phyloP scores from a whole-genome alignment of 345 rosid genomes.

The Acer campestre region DNA sequence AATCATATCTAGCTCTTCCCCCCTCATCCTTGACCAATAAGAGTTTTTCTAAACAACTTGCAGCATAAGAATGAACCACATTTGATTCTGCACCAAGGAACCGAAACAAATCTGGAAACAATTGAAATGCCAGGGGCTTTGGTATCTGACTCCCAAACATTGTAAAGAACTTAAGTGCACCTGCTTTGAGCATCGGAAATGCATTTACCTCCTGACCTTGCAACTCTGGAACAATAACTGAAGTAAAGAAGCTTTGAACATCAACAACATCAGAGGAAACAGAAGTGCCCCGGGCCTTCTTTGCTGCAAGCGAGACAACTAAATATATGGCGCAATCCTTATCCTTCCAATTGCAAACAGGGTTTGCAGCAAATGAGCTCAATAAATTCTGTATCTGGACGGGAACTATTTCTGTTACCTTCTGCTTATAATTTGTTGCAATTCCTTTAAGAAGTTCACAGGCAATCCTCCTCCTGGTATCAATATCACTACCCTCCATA shows the following conservation, averaged over 20 bases:
- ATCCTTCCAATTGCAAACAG: constrained; percentile 82
- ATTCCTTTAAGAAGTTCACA: constrained; percentile 95
- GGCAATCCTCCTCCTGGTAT: constrained; percentile 95
- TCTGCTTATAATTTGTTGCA: constrained; percentile 75
- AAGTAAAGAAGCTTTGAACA: constrained; percentile 74
- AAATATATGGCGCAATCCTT: constrained; percentile 94
- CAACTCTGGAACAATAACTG: constrained; percentile 82
- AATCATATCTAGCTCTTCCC: constrained; percentile 65
- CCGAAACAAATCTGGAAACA: constrained; percentile 73
- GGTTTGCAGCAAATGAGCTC: constrained; percentile 62
- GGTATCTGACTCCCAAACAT: constrained; percentile 76
- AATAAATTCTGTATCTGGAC: constrained; percentile 75
- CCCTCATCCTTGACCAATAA: constrained; percentile 91
- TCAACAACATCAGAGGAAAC: constrained; percentile 88
- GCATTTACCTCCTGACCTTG: constrained; percentile 72
- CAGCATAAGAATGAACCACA: constrained; percentile 98
- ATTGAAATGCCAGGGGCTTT: constrained; percentile 62
- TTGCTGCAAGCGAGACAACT: constrained; percentile 87
- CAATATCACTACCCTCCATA: constrained; percentile 99
- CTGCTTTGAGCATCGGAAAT: constrained; percentile 93
- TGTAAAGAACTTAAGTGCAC: constrained; percentile 85
- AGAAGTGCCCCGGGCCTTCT: constrained; percentile 70
- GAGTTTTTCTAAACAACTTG: constrained; percentile 91
- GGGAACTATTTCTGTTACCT: constrained; percentile 68
- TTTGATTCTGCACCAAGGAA: constrained; percentile 79